Conservation (phyloP, 2,329 filamentous ascomycete species). For the Chalara sp. region DNA sequence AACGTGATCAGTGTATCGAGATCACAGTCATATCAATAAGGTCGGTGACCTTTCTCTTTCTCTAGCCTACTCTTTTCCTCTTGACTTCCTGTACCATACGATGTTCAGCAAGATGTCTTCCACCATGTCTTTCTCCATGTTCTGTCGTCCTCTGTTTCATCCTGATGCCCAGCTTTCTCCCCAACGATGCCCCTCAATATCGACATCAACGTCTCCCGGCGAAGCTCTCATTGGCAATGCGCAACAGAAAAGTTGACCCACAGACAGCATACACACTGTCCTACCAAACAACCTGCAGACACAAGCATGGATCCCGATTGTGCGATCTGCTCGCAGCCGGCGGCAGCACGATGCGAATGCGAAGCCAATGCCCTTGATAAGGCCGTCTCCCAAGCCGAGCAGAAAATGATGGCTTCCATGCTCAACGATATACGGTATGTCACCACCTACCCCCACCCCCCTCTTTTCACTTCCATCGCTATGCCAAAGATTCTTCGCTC, state of each 20-base stretch:
- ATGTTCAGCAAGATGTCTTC: background rate
- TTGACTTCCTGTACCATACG: background rate
- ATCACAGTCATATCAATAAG: no score
- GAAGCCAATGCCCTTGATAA: constrained; percentile 59
- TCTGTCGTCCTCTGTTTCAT: no score
- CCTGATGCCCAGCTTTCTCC: no score
- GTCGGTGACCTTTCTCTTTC: background rate
- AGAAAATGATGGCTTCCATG: constrained; percentile 54
- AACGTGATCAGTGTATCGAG: no score
- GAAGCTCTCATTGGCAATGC: no score
- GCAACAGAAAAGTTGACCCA: no score
- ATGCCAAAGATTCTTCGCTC: background rate
- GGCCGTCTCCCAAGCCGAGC: constrained; percentile 57
- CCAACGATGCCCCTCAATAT: constrained; percentile 12
- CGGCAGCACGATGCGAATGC: constrained; percentile 53
- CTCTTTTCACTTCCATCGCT: background rate
- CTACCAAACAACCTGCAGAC: constrained; percentile 21
- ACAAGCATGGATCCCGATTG: constrained; percentile 62
- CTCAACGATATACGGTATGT: constrained; percentile 58
- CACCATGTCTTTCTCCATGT: background rate
- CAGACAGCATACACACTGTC: no score
- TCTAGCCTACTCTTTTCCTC: background rate
- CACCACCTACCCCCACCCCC: constrained; percentile 1
- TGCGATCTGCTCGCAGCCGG: constrained; percentile 57
- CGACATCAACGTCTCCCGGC: background rate